phyloP scores from a whole-genome alignment of 331 rosid genomes.

The Cucumis variabilis region DNA sequence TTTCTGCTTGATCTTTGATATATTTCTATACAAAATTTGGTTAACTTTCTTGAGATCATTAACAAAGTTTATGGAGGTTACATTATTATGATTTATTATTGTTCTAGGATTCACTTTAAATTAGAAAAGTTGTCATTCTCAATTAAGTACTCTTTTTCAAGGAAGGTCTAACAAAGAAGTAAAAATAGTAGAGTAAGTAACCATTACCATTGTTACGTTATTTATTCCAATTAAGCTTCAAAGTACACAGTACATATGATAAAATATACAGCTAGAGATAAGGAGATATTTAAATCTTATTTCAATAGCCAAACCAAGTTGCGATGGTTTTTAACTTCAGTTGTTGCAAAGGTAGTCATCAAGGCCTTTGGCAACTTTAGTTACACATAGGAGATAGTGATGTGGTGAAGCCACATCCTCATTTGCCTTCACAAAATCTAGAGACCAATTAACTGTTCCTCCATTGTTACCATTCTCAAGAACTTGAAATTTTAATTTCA shows the following conservation, averaged over 20 bases:
- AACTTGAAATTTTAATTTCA: constrained; percentile 18
- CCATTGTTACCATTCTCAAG: neutral
- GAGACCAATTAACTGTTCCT: neutral
- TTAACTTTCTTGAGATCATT: too few species aligned
- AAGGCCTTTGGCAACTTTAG: neutral
- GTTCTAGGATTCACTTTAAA: too few species aligned
- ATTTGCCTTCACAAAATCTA: constrained; percentile 21
- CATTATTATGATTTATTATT: too few species aligned
- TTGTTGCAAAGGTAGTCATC: constrained; percentile 23
- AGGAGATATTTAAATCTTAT: neutral
- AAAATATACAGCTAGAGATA: neutral
- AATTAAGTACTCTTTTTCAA: too few species aligned
- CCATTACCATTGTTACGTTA: neutral
- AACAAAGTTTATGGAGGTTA: too few species aligned
- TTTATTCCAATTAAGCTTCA: neutral
- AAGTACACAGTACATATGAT: neutral
- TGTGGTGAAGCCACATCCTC: constrained; percentile 4
- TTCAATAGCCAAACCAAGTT: neutral
- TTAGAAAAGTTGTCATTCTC: neutral
- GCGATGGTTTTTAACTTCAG: neutral
- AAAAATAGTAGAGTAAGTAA: neutral
- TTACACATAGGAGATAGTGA: neutral
- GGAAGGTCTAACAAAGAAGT: neutral
- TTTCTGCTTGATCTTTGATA: too few species aligned
- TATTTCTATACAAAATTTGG: too few species aligned